Evolutionary conservation across 129 eudicot genomes (phyloP).

Genomic region (Pulicaria dysenterica): DNA sequence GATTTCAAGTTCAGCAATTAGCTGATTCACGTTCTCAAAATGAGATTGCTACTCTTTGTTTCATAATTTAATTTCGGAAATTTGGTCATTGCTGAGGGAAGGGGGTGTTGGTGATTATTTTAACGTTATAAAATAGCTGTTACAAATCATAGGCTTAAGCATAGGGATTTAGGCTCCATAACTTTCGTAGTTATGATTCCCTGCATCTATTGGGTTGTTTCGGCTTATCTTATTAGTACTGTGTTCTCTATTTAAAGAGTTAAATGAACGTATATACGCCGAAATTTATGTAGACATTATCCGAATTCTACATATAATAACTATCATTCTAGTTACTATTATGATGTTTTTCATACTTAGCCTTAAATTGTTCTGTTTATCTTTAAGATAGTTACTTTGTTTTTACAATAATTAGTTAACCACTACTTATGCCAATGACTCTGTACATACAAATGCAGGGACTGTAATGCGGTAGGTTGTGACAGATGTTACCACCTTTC

Average conservation of each 20-base stretch:
- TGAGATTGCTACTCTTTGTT: too few species aligned
- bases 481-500: conserved; percentile 46
- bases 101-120: neutral
- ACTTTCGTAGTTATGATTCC: conserved; percentile 3
- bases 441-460: neutral
- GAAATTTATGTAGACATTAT: neutral
- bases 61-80: too few species aligned
- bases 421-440: neutral
- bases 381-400: neutral
- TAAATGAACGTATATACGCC: neutral
- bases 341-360: neutral
- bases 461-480: conserved; percentile 23
- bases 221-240: neutral
- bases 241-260: neutral
- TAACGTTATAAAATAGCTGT: conserved; percentile 3
- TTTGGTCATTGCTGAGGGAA: too few species aligned
- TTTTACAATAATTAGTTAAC: neutral
- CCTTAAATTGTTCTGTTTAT: conserved; percentile 2
- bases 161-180: neutral
- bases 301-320: neutral
- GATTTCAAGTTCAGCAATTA: too few species aligned
- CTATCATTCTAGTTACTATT: neutral
- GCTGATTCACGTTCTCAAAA: too few species aligned
- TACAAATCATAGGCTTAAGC: conserved; percentile 8
- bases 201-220: neutral